Evolutionary conservation across 2,329 filamentous ascomycete species (phyloP), one percentile per base, ranked within the genome.

Genomic region (Plectosphaerella sp.): DNA sequence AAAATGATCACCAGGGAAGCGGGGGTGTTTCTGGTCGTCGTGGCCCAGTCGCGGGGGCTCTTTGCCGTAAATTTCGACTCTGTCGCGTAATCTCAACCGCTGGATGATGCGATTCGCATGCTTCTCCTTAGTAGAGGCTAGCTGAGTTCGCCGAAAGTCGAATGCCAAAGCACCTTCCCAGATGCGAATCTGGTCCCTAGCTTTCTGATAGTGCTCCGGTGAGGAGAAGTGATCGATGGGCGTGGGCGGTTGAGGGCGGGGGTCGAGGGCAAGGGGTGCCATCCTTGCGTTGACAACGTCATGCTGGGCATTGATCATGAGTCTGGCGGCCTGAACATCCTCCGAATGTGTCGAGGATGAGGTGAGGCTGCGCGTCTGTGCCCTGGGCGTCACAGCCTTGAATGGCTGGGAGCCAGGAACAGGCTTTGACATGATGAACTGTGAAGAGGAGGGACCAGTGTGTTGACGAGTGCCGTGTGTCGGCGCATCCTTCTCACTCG

Each of bases 1-100:
- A 61, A 83, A 86, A 62, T 84, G 82, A 58, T 83, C 80, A 24
- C 76, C 77, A 0, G 74, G 61, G 50, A 77, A 75, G 6, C 72
- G 69, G 3, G 61, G 57, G 51, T 80, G 77, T 20, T 57, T 55
- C 62, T 80, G 78, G 4, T 72, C 72, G 12, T 63, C 67, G 51
- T 67, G 68, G 8, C 76, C 76, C 9, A 39, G 49, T 16, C 69
- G 62, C 7, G 63, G 51, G 9, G 51, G 36, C 14, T 69, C 68
- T 7, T 41, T 47, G 10, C 56, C 62, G 57, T 74, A 80, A 39
- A 78, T 52, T 2, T 53, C 37, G 10, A 57, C 48, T 24, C 66
- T 55, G 54, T 80, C 77, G 8, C 58, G 45, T 12, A 52, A 45
- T 52, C 66, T 71, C 45, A 79, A 58, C 1, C 24, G 33, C 33